phyloP scores from a whole-genome alignment of 148 eudicot genomes.

The Suaeda aralocaspica region DNA sequence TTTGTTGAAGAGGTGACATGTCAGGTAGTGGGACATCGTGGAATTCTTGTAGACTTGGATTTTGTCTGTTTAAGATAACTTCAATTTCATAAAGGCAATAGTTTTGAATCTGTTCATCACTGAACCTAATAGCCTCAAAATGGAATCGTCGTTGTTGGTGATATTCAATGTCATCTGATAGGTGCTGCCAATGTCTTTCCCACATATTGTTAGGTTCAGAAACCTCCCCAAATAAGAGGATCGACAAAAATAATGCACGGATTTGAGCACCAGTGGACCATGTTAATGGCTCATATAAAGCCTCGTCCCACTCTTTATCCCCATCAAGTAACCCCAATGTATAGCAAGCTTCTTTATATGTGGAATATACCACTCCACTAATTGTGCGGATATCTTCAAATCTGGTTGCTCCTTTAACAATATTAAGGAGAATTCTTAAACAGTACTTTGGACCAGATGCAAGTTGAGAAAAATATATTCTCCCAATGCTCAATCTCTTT shows the following conservation, averaged over 20 bases:
- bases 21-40: not conserved
- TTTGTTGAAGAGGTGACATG: not conserved
- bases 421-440: not conserved
- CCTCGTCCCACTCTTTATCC: conserved; percentile 15
- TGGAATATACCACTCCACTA: not conserved
- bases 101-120: not conserved
- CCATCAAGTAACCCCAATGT: not conserved
- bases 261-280: conserved; percentile 2
- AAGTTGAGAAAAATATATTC: conserved; percentile 1
- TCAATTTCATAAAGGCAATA: conserved; percentile 3
- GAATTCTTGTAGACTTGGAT: not conserved
- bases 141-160: not conserved
- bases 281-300: not conserved
- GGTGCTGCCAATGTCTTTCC: not conserved
- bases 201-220: not conserved
- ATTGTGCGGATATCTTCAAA: conserved; percentile 3
- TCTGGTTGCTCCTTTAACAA: not conserved
- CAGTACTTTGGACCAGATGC: not conserved
- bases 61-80: not conserved
- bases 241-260: too few species aligned
- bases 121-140: not conserved
- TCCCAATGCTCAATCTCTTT: not conserved
- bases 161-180: not conserved
- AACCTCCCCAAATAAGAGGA: not conserved
- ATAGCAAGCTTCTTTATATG: conserved; percentile 8